These are phyloP conservation scores for Starmerella tilneyi DNA, from an alignment of 805 yeast genomes.

Conservation along the genomic window DNA sequence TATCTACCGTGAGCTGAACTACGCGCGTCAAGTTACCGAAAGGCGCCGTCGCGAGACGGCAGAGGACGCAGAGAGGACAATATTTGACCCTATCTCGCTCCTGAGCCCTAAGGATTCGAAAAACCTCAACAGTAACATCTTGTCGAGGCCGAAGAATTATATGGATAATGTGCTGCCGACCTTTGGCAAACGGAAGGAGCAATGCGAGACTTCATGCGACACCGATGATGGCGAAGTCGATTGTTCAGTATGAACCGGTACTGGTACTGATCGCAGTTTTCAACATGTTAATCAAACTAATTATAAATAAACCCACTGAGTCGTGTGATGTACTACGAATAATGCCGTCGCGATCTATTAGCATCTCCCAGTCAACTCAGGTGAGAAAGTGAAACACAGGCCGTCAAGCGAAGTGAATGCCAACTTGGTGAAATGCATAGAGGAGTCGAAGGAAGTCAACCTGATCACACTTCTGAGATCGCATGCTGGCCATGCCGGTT, in stretches of 20 bases:
- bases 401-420: constrained; percentile 78
- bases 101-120: background rate
- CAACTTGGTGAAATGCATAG: constrained; percentile 92
- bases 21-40: constrained; percentile 34
- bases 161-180: background rate
- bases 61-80: constrained; percentile 8
- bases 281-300: background rate
- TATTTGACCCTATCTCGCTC: constrained; percentile 5
- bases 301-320: too few relatives aligned
- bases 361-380: background rate
- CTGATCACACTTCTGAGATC: constrained; percentile 92
- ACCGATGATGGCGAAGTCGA: constrained; percentile 14
- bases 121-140: background rate
- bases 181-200: constrained; percentile 15
- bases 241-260: constrained; percentile 15
- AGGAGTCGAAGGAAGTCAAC: constrained; percentile 74
- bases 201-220: background rate
- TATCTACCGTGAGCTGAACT: constrained; percentile 71
- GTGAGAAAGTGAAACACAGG: background rate
- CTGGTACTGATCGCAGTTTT: too few relatives aligned
- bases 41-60: constrained; percentile 15
- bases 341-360: background rate
- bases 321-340: too few relatives aligned
- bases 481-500: constrained; percentile 71
- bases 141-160: background rate